These are phyloP conservation scores for Elsinoe fawcettii DNA, from an alignment of 2,329 filamentous ascomycete species.

Conservation along the genomic window DNA sequence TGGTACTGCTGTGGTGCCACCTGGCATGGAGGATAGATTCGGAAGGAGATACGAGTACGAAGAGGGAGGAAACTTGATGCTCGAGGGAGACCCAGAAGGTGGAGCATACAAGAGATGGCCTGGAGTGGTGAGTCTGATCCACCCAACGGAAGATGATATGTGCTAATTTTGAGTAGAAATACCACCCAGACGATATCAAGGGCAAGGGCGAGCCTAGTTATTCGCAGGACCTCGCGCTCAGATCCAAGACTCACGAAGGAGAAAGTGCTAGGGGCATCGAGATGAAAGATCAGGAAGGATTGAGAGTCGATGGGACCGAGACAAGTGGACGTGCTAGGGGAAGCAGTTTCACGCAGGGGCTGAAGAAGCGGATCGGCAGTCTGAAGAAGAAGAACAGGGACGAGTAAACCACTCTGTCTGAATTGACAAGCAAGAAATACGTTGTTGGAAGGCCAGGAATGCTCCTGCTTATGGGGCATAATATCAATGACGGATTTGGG, in stretches of 20 bases:
- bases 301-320: slow-evolving; percentile 23
- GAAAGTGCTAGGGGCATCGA: slow-evolving; percentile 28
- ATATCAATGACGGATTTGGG: no score
- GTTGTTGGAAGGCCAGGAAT: no score
- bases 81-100: slow-evolving; percentile 58
- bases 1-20: slow-evolving; percentile 68
- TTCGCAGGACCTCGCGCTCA: slow-evolving; percentile 55
- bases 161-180: slow-evolving; percentile 36
- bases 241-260: slow-evolving; percentile 30
- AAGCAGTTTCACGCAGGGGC: slow-evolving; percentile 30
- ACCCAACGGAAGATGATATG: not conserved
- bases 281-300: slow-evolving; percentile 25
- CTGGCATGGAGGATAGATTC: slow-evolving; percentile 58
- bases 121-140: slow-evolving; percentile 52
- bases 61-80: slow-evolving; percentile 81
- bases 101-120: slow-evolving; percentile 73
- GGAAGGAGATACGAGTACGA: slow-evolving; percentile 70
- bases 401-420: slow-evolving; percentile 14
- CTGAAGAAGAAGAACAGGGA: slow-evolving; percentile 32
- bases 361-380: slow-evolving; percentile 43
- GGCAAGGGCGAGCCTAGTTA: slow-evolving; percentile 74
- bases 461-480: no score
- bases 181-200: slow-evolving; percentile 69
- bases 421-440: no score
- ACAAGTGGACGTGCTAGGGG: slow-evolving; percentile 24